phyloP scores from a whole-genome alignment of 192 early-diverging fungal species.

The Coemansia sp. region DNA sequence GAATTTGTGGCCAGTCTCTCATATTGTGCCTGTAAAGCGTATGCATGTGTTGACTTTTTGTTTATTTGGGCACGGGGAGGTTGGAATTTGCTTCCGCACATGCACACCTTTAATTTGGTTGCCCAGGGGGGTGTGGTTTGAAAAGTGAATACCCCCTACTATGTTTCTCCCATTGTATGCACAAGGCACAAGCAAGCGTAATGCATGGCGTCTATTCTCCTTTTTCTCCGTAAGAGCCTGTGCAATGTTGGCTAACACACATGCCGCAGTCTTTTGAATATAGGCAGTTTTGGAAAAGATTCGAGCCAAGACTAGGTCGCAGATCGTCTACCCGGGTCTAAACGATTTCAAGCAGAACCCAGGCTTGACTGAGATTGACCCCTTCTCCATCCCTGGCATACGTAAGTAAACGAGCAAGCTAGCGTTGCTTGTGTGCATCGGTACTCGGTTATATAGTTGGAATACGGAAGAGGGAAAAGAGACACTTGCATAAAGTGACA shows the following conservation, averaged over 20 bases:
- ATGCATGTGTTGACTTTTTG: constrained; percentile 3
- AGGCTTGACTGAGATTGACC: constrained; percentile 60
- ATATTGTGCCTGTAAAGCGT: neutral
- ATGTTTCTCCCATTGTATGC: constrained; percentile 1
- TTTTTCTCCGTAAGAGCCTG: no score
- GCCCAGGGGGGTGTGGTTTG: neutral
- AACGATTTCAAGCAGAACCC: constrained; percentile 61
- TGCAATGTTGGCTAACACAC: no score
- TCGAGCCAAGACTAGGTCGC: constrained; percentile 65
- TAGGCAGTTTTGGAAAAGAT: constrained; percentile 86
- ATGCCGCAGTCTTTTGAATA: constrained; percentile 1
- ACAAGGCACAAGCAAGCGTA: neutral
- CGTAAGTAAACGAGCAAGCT: constrained; percentile 23
- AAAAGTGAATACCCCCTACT: neutral
- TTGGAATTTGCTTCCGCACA: neutral
- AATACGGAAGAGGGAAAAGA: neutral
- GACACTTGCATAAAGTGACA: neutral
- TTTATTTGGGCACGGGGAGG: constrained; percentile 6
- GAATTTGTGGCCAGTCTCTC: neutral
- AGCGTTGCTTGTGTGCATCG: neutral
- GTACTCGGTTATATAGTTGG: neutral
- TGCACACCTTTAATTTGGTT: neutral
- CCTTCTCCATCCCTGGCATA: constrained; percentile 84
- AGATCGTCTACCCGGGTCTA: constrained; percentile 78
- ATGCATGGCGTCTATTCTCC: neutral